phyloP scores from a whole-genome alignment of 176 grass and related monocot species.

The Dactylis glomerata region DNA sequence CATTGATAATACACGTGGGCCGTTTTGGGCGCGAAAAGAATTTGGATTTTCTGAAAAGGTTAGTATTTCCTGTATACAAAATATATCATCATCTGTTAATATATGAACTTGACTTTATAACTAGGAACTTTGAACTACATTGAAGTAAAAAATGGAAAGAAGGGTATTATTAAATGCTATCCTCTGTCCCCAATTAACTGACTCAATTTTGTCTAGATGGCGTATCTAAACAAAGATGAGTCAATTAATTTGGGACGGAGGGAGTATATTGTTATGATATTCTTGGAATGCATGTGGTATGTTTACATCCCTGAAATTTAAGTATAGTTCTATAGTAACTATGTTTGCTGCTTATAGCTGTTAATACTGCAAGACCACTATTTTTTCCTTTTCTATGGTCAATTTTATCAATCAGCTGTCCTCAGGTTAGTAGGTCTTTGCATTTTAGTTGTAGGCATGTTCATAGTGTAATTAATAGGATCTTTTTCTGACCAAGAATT shows the following conservation, averaged over 20 bases:
- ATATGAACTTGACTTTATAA: neutral
- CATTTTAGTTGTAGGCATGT: neutral
- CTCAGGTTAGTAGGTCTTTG: neutral
- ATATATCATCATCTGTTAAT: neutral
- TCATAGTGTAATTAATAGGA: neutral
- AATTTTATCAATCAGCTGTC: constrained; percentile 16
- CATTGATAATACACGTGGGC: constrained; percentile 91
- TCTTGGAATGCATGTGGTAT: neutral
- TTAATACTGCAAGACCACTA: neutral
- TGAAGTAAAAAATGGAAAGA: constrained; percentile 18
- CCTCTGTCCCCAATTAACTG: too few species aligned
- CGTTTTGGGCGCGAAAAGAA: constrained; percentile 95
- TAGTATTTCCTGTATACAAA: constrained; percentile 4
- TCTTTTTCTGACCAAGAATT: neutral
- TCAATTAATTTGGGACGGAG: too few species aligned
- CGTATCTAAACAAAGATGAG: too few species aligned
- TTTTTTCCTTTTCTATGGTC: neutral
- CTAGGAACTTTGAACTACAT: neutral
- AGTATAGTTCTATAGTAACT: neutral
- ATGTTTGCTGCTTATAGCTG: constrained; percentile 13
- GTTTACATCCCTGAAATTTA: constrained; percentile 13
- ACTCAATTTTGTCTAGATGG: too few species aligned
- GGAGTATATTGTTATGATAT: too few species aligned
- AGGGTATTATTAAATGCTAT: too few species aligned
- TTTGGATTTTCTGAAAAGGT: constrained; percentile 98